Percentiles rank a stretch among this genome's conserved stretches.
phyloP scores from a whole-genome alignment of 1,284 basidiomycete genomes.

The Pseudozyma tsukubaensis region DNA sequence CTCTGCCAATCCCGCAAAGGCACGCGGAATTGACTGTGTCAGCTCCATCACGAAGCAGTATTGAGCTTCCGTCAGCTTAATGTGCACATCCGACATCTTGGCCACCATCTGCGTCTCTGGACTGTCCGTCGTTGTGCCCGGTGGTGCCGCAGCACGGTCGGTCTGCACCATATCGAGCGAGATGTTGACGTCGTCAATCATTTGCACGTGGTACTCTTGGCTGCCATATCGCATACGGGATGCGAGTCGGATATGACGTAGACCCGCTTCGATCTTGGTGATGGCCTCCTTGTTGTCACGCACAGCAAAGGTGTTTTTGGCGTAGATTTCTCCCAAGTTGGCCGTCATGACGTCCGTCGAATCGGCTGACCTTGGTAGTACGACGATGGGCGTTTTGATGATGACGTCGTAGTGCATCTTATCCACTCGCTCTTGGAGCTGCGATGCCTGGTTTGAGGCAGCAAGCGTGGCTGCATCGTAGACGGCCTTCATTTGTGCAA shows the following conservation, averaged over 20 bases:
- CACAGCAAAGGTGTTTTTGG: slow-evolving; percentile 79
- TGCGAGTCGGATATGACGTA: slow-evolving; percentile 83
- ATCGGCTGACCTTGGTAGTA: slow-evolving; percentile 82
- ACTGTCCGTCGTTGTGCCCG: slow-evolving; percentile 66
- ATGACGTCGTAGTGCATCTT: slow-evolving; percentile 91
- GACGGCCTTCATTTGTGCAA: slow-evolving; percentile 80
- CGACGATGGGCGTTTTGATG: slow-evolving; percentile 90
- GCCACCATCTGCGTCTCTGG: slow-evolving; percentile 72
- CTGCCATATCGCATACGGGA: slow-evolving; percentile 54
- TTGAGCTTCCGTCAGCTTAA: slow-evolving; percentile 90
- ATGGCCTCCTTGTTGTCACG: slow-evolving; percentile 65
- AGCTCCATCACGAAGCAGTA: slow-evolving; percentile 82
- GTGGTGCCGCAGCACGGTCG: slow-evolving; percentile 24
- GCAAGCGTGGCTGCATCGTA: slow-evolving; percentile 95
- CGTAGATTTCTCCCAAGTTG: slow-evolving; percentile 88
- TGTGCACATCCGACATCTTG: slow-evolving; percentile 87
- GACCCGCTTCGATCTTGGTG: slow-evolving; percentile 77
- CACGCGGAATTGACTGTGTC: slow-evolving; percentile 79
- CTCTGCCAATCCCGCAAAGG: slow-evolving; percentile 70
- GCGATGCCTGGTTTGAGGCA: slow-evolving; percentile 85
- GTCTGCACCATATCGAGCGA: slow-evolving; percentile 78
- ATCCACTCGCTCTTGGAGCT: slow-evolving; percentile 73
- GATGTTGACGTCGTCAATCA: slow-evolving; percentile 92
- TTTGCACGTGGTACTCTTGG: slow-evolving; percentile 73
- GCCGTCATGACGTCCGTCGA: slow-evolving; percentile 81